Conservation (phyloP, 257 asterid species). For the Eustoma russellianum region DNA sequence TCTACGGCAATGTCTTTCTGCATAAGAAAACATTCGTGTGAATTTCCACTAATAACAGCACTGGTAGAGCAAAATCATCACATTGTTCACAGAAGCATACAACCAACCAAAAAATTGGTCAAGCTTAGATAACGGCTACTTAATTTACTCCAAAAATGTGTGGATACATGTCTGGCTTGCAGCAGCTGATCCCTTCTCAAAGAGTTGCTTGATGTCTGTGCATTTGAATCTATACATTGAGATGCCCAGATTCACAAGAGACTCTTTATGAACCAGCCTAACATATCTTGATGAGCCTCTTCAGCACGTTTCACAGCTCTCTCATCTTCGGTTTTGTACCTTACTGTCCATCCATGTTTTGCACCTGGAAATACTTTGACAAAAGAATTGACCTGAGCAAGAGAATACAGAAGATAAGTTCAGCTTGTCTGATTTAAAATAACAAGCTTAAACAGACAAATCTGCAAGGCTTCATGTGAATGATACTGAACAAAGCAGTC, state of each 20-base stretch:
- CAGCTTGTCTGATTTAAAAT: not conserved
- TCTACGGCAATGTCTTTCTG: too few relatives aligned
- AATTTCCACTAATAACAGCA: too few relatives aligned
- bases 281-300: slow-evolving; percentile 42
- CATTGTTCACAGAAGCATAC: too few relatives aligned
- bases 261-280: slow-evolving; percentile 38
- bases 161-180: too few relatives aligned
- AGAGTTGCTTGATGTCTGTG: too few relatives aligned
- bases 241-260: slow-evolving; percentile 16
- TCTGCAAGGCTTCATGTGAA: not conserved
- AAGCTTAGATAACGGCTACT: too few relatives aligned
- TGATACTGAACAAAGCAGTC: not conserved
- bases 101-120: too few relatives aligned
- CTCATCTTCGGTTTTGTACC: slow-evolving; percentile 37
- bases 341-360: slow-evolving; percentile 46
- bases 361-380: slow-evolving; percentile 41
- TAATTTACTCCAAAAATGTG: too few relatives aligned
- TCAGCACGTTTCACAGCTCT: slow-evolving; percentile 39
- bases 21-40: too few relatives aligned
- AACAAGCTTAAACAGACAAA: not conserved
- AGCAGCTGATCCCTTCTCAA: too few relatives aligned
- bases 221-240: too few relatives aligned
- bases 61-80: too few relatives aligned
- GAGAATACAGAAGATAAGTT: not conserved
- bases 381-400: slow-evolving; percentile 26